These are phyloP conservation scores for Phycomyces nitens DNA, from an alignment of 192 early-diverging fungal genomes.

Conservation along the genomic window DNA sequence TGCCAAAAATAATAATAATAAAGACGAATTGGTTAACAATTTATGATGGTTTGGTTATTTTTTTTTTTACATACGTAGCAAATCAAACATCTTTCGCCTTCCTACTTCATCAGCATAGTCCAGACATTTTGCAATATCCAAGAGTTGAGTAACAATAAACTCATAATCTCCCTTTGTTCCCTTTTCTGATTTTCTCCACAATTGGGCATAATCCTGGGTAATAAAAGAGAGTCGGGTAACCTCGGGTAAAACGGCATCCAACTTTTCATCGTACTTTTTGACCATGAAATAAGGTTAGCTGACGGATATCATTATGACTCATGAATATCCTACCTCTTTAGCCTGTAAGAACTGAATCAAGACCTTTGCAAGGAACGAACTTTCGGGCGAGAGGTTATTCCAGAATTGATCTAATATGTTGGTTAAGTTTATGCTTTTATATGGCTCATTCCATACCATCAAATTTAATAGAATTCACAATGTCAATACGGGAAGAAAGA, in stretches of 20 bases:
- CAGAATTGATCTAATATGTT: conserved; percentile 49
- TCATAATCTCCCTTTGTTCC: conserved; percentile 48
- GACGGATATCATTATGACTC: conserved; percentile 25
- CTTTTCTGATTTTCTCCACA: conserved; percentile 47
- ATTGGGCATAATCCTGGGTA: conserved; percentile 53
- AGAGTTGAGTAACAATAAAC: conserved; percentile 69
- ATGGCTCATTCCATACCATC: conserved; percentile 34
- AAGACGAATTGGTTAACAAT: neutral
- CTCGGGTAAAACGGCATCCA: conserved; percentile 69
- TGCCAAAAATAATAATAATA: neutral
- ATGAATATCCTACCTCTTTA: conserved; percentile 28
- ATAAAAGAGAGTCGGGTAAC: conserved; percentile 54
- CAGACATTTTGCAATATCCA: conserved; percentile 69
- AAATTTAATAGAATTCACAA: conserved; percentile 59
- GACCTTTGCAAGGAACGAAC: conserved; percentile 45
- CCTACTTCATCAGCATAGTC: conserved; percentile 92
- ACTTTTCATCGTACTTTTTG: conserved; percentile 53
- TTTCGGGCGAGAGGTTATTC: conserved; percentile 50
- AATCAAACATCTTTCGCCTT: conserved; percentile 71
- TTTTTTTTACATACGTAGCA: conserved; percentile 55
- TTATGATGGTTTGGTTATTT: too few species aligned
- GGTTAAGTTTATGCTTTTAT: conserved; percentile 1
- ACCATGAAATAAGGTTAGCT: conserved; percentile 4
- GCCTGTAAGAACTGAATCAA: conserved; percentile 38
- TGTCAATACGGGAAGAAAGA: conserved; percentile 61